A percentile compares a stretch with the other conserved stretches of the same genome.
Evolutionary conservation across 208 protist genomes (phyloP).

Genomic region (Trypanosoma mega): DNA sequence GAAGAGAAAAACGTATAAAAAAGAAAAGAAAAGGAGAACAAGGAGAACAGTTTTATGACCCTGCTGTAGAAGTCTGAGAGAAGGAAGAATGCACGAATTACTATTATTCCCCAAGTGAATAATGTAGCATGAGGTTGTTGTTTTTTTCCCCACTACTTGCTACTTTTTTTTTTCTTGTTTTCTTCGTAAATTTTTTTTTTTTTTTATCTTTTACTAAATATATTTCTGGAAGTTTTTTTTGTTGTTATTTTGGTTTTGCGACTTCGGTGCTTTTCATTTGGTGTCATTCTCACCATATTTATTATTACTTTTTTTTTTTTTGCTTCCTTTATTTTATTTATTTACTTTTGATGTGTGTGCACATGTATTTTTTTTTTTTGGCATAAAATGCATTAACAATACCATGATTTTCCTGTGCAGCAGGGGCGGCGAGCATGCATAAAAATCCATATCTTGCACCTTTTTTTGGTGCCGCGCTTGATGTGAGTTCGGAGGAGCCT

Average conservation of each 20-base stretch:
- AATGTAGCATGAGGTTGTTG: too few relatives aligned
- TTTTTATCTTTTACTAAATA: neutral
- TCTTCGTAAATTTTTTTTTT: conserved; percentile 10
- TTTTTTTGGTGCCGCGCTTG: conserved; percentile 57
- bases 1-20: neutral
- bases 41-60: neutral
- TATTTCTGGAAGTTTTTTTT: neutral
- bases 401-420: too few relatives aligned
- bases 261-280: conserved; percentile 12
- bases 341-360: too few relatives aligned
- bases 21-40: neutral
- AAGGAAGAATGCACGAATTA: neutral
- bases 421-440: conserved; percentile 39
- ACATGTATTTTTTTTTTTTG: conserved; percentile 16
- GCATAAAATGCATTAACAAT: too few relatives aligned
- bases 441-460: conserved; percentile 71
- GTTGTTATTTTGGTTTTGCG: neutral
- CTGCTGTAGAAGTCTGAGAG: neutral
- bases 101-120: too few relatives aligned
- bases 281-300: conserved; percentile 9
- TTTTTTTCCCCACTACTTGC: too few relatives aligned
- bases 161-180: conserved; percentile 10
- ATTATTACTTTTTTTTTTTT: conserved; percentile 8
- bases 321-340: conserved; percentile 2
- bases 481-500: conserved; percentile 25